These are phyloP conservation scores for Neonectria ditissima DNA, from an alignment of 2,329 filamentous ascomycete genomes.

Conservation along the genomic window DNA sequence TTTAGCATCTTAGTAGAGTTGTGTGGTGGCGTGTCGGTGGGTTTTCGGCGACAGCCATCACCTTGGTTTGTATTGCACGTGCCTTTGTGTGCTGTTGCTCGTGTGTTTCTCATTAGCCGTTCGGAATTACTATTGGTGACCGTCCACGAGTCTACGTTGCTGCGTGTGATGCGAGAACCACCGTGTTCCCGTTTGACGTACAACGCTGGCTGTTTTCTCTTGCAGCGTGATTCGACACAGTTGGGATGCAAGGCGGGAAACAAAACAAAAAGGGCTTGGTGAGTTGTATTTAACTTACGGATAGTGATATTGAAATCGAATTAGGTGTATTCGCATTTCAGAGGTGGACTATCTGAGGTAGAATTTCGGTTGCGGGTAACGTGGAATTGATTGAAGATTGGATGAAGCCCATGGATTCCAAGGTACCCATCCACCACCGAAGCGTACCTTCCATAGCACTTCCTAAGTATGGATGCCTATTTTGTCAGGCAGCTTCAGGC, in stretches of 20 bases:
- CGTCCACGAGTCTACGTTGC: background rate
- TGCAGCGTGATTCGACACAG: background rate
- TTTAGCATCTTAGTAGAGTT: slow-evolving; percentile 1
- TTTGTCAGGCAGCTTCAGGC: background rate
- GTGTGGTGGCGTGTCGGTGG: background rate
- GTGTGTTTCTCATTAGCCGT: background rate
- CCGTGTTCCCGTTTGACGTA: background rate
- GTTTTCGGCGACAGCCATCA: background rate
- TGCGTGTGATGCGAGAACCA: background rate
- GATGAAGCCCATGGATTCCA: background rate
- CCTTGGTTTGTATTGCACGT: background rate
- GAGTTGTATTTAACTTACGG: no score
- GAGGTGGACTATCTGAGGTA: no score
- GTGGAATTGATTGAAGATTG: no score
- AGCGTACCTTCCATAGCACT: no score
- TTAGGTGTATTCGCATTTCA: no score
- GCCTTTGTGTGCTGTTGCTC: background rate
- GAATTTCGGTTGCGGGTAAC: no score
- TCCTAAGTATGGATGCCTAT: background rate
- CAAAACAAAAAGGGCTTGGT: no score
- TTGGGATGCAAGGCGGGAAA: background rate
- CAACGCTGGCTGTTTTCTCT: background rate
- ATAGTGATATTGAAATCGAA: no score
- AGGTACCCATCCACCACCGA: background rate
- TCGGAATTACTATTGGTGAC: background rate